Evolutionary conservation across 2,329 filamentous ascomycete species (phyloP).

Genomic region (Xylaria arbuscula): DNA sequence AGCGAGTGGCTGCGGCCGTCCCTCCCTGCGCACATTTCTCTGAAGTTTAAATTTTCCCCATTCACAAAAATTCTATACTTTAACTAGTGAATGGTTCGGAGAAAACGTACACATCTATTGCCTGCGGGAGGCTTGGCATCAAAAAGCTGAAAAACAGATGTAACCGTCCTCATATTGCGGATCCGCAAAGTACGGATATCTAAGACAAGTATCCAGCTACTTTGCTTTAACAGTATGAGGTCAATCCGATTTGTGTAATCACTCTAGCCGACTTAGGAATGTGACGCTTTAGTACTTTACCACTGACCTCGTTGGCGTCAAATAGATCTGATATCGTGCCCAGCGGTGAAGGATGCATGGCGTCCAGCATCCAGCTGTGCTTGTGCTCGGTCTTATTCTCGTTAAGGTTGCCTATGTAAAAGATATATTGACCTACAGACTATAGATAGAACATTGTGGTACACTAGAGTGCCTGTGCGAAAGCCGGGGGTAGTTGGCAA

Average conservation of each 20-base stretch:
- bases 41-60: constrained; percentile 51
- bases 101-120: constrained; percentile 66
- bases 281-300: constrained; percentile 68
- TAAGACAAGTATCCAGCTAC: constrained; percentile 70
- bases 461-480: too few species aligned
- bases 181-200: constrained; percentile 58
- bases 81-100: constrained; percentile 65
- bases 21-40: neutral
- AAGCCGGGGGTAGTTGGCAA: neutral
- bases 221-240: constrained; percentile 58
- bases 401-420: constrained; percentile 71
- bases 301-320: constrained; percentile 69
- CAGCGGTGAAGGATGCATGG: constrained; percentile 47
- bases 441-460: neutral
- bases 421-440: constrained; percentile 59
- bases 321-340: constrained; percentile 71
- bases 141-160: constrained; percentile 71
- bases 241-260: constrained; percentile 61
- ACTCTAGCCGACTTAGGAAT: constrained; percentile 66
- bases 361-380: constrained; percentile 65
- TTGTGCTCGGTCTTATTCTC: constrained; percentile 70
- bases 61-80: constrained; percentile 59
- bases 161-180: constrained; percentile 58
- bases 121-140: constrained; percentile 67
- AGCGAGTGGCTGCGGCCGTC: neutral